Base-by-base conservation (phyloP, 1,284 basidiomycete species). In the Rhodofomes roseus region DNA sequence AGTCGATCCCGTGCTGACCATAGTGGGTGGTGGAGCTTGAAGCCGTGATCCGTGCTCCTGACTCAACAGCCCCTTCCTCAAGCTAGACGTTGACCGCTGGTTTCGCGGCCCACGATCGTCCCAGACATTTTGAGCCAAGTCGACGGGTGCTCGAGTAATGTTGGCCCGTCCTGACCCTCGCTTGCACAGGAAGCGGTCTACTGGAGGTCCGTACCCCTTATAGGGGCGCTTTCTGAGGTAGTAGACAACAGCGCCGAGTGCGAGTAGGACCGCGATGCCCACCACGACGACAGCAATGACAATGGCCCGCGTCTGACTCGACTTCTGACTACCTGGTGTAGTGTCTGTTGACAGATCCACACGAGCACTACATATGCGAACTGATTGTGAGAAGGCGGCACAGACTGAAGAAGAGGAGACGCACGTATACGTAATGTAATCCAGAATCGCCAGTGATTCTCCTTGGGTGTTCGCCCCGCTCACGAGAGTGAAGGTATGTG, bases 391-490 rank as follows among this genome's bases (percentile, higher is more conserved):
- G 34, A 22, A 25, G 12, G 29, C 29, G 14, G 41, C 23, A 7
- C 34, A 25, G 27, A 34, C 22, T 16, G 20, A 14, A 5, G 27
- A 29, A 31, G 40, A n/a, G 22, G 29, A 20, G 22, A 31, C 69
- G 40, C 27, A 68, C 66, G 65, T 63, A 56, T 71, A 70, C 3
- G 65, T 39, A 34, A 68, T 57, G 39, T 66, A 66, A 51, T 71
- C 69, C 9, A 71, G 57, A 8, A 70, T 46, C 2, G 65, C 54
- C 37, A 69, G 48, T 25, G 68, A 66, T 54, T 39, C 25, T 7
- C 50, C 25, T 11, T 69, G 67, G 52, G 31, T 11, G 11, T 34
- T 34, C 5, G 31, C 31, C 31, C 31, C 31, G 31, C 62, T 63
- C 20, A 65, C 40, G 22, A 69, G 34, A 1, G 60, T 61, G 40